These are phyloP conservation scores for Fragilariopsis cylindrus DNA, from an alignment of 108 stramenopile species.

Conservation along the genomic window DNA sequence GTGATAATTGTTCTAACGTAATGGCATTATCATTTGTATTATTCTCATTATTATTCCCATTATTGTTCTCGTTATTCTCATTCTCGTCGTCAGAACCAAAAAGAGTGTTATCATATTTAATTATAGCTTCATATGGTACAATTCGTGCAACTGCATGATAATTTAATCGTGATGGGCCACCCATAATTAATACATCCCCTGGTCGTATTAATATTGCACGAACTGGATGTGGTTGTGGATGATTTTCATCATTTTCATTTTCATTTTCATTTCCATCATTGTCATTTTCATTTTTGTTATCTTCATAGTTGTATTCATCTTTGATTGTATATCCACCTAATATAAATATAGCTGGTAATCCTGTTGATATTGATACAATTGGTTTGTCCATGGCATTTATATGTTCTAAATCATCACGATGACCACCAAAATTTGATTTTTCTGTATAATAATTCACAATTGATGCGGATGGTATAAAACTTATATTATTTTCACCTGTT, in stretches of 20 bases:
- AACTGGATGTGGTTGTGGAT: slow-evolving; percentile 28
- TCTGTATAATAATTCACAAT: slow-evolving; percentile 72
- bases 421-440: slow-evolving; percentile 67
- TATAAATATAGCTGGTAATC: slow-evolving; percentile 62
- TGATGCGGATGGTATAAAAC: slow-evolving; percentile 49
- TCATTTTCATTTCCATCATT: slow-evolving; percentile 18
- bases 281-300: neutral
- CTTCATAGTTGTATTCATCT: slow-evolving; percentile 16
- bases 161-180: slow-evolving; percentile 49
- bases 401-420: slow-evolving; percentile 65
- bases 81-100: neutral
- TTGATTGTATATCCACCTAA: slow-evolving; percentile 60
- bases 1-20: neutral
- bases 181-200: slow-evolving; percentile 69
- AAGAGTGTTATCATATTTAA: neutral
- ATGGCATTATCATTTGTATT: too few species aligned
- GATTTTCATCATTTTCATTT: slow-evolving; percentile 17
- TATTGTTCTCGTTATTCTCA: too few species aligned
- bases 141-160: slow-evolving; percentile 73
- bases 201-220: slow-evolving; percentile 59
- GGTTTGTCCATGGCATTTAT: slow-evolving; percentile 54
- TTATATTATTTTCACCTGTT: neutral
- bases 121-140: slow-evolving; percentile 23
- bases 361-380: slow-evolving; percentile 56
- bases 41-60: neutral